These are phyloP conservation scores for Sporothrix euskadiensis DNA, from an alignment of 2,329 filamentous ascomycete genomes.

Conservation along the genomic window DNA sequence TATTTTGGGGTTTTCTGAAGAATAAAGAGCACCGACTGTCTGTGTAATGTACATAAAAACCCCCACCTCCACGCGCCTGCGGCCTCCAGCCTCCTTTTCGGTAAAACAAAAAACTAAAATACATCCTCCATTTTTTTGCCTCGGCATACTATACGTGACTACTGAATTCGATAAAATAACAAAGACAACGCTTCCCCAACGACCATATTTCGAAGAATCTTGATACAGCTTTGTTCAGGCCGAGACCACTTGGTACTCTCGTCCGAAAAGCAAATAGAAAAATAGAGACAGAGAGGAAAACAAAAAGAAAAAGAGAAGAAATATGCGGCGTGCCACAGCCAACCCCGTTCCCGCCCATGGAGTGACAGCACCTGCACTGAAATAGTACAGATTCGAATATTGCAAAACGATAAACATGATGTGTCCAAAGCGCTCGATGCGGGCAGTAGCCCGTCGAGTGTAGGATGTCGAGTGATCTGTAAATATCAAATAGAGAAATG, in stretches of 20 bases:
- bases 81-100: not conserved
- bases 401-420: slow-evolving; percentile 44
- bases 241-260: not conserved
- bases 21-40: not conserved
- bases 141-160: slow-evolving; percentile 15
- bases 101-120: slow-evolving; percentile 23
- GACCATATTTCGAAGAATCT: slow-evolving; percentile 13
- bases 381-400: slow-evolving; percentile 35
- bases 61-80: no score
- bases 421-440: slow-evolving; percentile 44
- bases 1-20: not conserved
- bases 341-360: not conserved
- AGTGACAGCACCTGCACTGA: slow-evolving; percentile 7
- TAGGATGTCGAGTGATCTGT: slow-evolving; percentile 45
- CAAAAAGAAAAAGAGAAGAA: not conserved
- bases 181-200: not conserved
- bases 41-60: not conserved
- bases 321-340: not conserved
- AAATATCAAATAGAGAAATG: slow-evolving; percentile 44
- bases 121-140: slow-evolving; percentile 4
- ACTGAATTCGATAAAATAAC: not conserved
- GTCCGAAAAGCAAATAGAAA: not conserved
- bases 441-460: slow-evolving; percentile 43
- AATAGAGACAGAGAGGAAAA: not conserved
- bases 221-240: not conserved